Evolutionary conservation across 331 rosid species (phyloP), one percentile per base, ranked within the genome.

Genomic region (Quercus lobata): DNA sequence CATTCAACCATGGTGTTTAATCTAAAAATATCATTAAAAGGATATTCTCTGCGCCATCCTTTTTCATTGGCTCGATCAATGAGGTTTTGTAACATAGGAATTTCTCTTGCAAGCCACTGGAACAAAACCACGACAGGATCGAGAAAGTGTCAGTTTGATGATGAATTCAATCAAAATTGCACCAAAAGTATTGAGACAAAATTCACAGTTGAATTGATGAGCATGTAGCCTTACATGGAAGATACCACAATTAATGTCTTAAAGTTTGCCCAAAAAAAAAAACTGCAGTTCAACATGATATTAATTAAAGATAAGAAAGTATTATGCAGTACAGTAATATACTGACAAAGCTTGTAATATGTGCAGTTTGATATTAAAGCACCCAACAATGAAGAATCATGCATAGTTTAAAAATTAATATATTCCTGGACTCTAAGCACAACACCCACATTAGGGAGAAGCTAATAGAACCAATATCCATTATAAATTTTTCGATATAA

Each of bases 41-140:
- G 98, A 94, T 94, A 94, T 94, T 94, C 97, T 88, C 82, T 86
- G 25, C 95, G 95, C 97, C 95, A 87, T 9, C 98, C 98, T 88
- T 91, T 94, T 73, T 94, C 98, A 79, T 92, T 94, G 30, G 93
- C 91, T 75, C 89, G 90, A 70, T 92, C 97, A 66, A 91, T 94
- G 30, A 80, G 93, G 77, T 90, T 88, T 80, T 88, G 83, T 57
- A 94, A 80, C 29, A 79, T 37, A 46, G 76, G 69, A 21, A 94
- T 87, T 86, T 91, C 97, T 78, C 87, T 86, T 21, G 79, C 83
- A 57, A 94, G 88, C 95, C 93, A 92, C 98, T 92, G 82, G 22
- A 78, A 81, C 55, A 81, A 86, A 85, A 82, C 73, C 70, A 80
- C 52, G 71, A 76, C 68, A 83, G 63, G 78, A 72, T 46, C 55